Evolutionary conservation across 106 monocot species (phyloP), one percentile per base, ranked within the genome.

Genomic region (Dendrobium chrysotoxum): DNA sequence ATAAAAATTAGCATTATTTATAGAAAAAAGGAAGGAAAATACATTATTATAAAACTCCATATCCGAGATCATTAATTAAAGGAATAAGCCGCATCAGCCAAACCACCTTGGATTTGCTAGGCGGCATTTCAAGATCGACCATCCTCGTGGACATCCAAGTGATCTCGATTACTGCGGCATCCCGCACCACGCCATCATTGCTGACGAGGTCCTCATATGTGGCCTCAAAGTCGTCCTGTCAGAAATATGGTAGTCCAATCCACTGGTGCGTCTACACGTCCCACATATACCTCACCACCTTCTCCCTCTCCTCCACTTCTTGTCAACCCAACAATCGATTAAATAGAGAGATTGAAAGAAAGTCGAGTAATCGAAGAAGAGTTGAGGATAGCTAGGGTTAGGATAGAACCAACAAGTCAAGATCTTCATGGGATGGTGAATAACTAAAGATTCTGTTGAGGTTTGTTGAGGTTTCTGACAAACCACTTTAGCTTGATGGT

Each of bases 271-370:
- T 83, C 84, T 96, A 96, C 77, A 93, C 86, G 64, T 93, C 96
- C 96, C 96, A 96, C 93, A 93, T 90, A 76, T 82, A 88, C 86
- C 88, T 85, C 84, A 96, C 96, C 67, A 92, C 80, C 81, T 90
- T 93, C 92, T 89, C 93, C 84, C 96, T 93, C 84, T 96, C 93
- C 90, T 96, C 96, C 81, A 93, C 87, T 80, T 96, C 96, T 93
- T 96, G 40, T 76, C 31, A 66, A 17, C 7, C 26, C 7, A 40
- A 7, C 31, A 23, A 46, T 45, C 26, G 1, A 75, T 2, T 72
- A 53, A 11, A 55, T 13, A 38, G 39, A 40, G 53, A 53, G 30
- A 68, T 25, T 21, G 78, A 66, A n/a, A 38, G 9, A 75, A 35
- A 74, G 41, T 28, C 25, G 28, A 28, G 25, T 5, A 30, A 68